Base-by-base conservation (phyloP, 2,329 filamentous ascomycete species). In the Berkeleyomyces rouxiae region DNA sequence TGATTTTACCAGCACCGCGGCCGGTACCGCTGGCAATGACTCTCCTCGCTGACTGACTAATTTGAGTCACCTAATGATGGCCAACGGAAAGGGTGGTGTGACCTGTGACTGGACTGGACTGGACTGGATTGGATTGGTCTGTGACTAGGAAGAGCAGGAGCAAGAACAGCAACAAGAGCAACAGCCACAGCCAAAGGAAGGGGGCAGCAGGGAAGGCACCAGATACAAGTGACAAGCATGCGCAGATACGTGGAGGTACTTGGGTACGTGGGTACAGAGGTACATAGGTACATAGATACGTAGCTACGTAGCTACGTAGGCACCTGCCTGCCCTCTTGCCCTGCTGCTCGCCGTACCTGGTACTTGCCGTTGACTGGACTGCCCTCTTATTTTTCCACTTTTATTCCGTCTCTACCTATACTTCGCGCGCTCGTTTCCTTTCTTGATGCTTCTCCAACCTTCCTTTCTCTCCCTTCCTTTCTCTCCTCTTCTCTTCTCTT, bases 391-490 rank as follows among this genome's bases (percentile, higher is more conserved):
- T 9, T 44, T n/a, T 42, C 42, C 49, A 53, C 10, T 61, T 40
- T 44, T 43, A 57, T 51, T 65, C 66, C 64, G 51, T 63, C 66
- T 64, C 65, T 63, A 64, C 66, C 62, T 67, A 65, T 55, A 36
- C 59, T 31, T 46, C 43, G 59, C 46, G 42, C 61, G 39, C 55
- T 66, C 65, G 63, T 66, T 66, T 59, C 65, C 65, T 63, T 59
- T 61, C 67, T 59, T 46, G 40, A 36, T 69, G 69, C 70, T 69
- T 70, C 70, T 46, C 59, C 61, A 40, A 63, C 40, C 51, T 63
- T 46, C 37, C 58, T 53, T 47, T 33, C 43, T 44, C 47, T 23
- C 23, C 46, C 57, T 60, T 36, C 58, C 43, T 53, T 43, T 59
- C 58, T 58, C 57, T 46, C 43, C 47, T 31, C n/a, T 11, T 53